These are phyloP conservation scores for Pulchroboletus neoregius DNA, from an alignment of 1,284 basidiomycete genomes.

Conservation along the genomic window DNA sequence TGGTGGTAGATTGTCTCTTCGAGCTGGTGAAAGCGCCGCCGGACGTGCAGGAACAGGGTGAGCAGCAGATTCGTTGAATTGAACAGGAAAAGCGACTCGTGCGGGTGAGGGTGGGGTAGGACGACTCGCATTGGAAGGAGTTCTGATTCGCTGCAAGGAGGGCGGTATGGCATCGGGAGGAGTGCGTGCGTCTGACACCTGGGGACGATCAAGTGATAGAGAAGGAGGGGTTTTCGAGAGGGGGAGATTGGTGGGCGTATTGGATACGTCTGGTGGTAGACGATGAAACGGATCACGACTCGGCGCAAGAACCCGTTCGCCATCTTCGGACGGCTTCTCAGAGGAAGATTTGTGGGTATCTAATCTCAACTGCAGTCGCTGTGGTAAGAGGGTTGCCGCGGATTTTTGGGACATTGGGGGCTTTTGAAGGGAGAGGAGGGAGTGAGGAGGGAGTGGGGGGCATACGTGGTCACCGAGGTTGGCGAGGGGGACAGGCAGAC, in stretches of 20 bases:
- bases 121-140: constrained; percentile 18
- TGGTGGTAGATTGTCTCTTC: constrained; percentile 12
- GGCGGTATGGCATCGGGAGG: constrained; percentile 14
- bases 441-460: constrained; percentile 43
- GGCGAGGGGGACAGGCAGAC: constrained; percentile 60
- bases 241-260: background rate
- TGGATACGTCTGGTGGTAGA: constrained; percentile 11
- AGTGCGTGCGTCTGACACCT: background rate
- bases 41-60: constrained; percentile 15
- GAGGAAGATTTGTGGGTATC: constrained; percentile 3
- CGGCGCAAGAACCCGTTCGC: constrained; percentile 8
- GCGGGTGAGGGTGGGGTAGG: constrained; percentile 9
- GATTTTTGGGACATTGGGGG: constrained; percentile 35
- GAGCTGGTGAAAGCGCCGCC: constrained; percentile 13
- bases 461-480: constrained; percentile 76
- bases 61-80: constrained; percentile 11
- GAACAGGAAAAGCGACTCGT: constrained; percentile 14
- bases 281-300: constrained; percentile 31
- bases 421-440: constrained; percentile 28
- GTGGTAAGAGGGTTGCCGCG: constrained; percentile 34
- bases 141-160: constrained; percentile 16
- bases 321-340: constrained; percentile 9
- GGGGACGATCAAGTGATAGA: constrained; percentile 8
- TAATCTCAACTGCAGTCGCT: constrained; percentile 36
- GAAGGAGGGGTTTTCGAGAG: background rate